Evolutionary conservation across 2,329 filamentous ascomycete species (phyloP).

Genomic region (Fusarium subtropicale): DNA sequence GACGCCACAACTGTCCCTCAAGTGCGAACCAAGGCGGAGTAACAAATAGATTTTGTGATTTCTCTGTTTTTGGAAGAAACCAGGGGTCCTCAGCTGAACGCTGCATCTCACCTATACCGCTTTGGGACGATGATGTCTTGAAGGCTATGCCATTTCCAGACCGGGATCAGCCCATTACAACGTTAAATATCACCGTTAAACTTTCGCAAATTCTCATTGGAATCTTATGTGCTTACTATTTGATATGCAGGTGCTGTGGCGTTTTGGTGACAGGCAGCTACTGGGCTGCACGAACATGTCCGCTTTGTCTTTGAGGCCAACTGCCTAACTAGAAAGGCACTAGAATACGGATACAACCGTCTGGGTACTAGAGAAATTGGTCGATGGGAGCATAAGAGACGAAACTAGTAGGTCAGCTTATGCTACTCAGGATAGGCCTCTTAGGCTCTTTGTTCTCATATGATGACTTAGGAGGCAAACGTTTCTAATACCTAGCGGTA

Average conservation of each 20-base stretch:
- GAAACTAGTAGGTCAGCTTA: neutral
- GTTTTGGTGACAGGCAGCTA: too few species aligned
- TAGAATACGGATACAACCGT: neutral
- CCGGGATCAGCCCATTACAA: neutral
- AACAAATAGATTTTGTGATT: neutral
- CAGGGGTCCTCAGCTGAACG: neutral
- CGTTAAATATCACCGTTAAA: too few species aligned
- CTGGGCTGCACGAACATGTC: too few species aligned
- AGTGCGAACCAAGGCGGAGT: neutral
- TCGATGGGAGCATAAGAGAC: neutral
- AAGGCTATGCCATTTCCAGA: neutral
- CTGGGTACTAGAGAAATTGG: neutral
- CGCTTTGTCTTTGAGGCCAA: neutral
- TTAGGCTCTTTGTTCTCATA: neutral
- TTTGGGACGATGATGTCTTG: neutral
- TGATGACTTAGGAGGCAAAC: neutral
- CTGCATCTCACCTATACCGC: neutral
- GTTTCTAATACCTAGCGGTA: constrained; percentile 51
- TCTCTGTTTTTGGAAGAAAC: neutral
- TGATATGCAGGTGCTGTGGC: neutral
- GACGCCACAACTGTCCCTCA: neutral
- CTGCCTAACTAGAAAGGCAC: neutral
- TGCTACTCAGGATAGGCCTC: neutral
- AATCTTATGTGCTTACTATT: neutral
- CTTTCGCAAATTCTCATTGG: too few species aligned